Percentiles rank a stretch among this genome's conserved stretches.
phyloP scores from a whole-genome alignment of 805 yeast species.

The Candida argentea region DNA sequence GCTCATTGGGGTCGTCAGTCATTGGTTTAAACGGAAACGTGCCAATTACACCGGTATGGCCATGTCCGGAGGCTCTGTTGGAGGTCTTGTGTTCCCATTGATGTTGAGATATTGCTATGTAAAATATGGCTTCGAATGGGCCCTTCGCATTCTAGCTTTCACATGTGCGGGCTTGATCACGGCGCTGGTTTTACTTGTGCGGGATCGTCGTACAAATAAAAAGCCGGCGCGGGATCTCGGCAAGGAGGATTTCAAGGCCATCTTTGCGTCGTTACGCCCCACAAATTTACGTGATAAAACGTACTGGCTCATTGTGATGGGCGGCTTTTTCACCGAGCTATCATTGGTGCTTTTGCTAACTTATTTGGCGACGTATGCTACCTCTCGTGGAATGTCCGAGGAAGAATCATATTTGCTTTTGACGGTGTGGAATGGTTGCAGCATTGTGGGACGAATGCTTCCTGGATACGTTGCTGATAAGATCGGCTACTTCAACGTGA shows the following conservation, averaged over 20 bases:
- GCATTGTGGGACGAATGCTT: constrained; percentile 43
- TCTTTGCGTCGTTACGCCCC: constrained; percentile 23
- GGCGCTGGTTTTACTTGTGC: constrained; percentile 8
- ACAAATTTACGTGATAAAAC: too few species aligned
- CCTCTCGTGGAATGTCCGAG: constrained; percentile 36
- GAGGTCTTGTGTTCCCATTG: constrained; percentile 55
- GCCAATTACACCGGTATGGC: constrained; percentile 14
- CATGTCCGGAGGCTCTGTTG: constrained; percentile 51
- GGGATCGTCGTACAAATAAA: constrained; percentile 5
- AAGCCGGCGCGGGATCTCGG: constrained; percentile 1
- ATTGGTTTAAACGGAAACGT: constrained; percentile 13
- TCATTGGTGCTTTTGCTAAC: constrained; percentile 42
- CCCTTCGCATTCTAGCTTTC: constrained; percentile 24
- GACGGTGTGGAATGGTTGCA: constrained; percentile 35
- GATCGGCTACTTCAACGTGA: constrained; percentile 48
- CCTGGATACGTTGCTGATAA: constrained; percentile 49
- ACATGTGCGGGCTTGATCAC: constrained; percentile 9
- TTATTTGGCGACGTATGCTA: constrained; percentile 49
- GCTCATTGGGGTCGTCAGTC: constrained; percentile 12
- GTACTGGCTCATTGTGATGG: constrained; percentile 26
- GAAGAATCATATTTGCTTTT: constrained; percentile 33
- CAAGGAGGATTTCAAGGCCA: constrained; percentile 1
- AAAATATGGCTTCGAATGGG: constrained; percentile 50
- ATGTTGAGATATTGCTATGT: constrained; percentile 36
- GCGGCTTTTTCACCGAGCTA: constrained; percentile 39